Conservation (phyloP, 2,329 filamentous ascomycete genomes). For the Colletotrichum orchidophilum region DNA sequence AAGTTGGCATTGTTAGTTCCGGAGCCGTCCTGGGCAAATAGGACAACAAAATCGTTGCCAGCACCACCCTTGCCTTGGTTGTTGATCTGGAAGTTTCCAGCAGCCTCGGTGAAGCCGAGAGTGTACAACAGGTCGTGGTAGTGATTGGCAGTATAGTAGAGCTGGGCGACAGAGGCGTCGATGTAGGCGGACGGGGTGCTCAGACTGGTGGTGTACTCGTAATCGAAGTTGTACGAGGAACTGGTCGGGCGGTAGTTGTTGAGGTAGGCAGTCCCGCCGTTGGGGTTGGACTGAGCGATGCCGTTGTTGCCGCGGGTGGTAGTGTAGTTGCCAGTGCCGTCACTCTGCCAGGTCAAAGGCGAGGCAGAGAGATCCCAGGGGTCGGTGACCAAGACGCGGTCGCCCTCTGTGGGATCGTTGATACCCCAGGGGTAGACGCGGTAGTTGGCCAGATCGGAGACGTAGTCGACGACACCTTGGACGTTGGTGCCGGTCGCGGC, state of each 20-base stretch:
- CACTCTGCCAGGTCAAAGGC: constrained; percentile 59
- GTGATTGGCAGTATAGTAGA: constrained; percentile 64
- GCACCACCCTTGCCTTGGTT: constrained; percentile 59
- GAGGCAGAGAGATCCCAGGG: constrained; percentile 51
- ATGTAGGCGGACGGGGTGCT: constrained; percentile 49
- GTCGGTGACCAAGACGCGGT: constrained; percentile 50
- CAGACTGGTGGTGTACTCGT: constrained; percentile 44
- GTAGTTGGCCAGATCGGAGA: constrained; percentile 57
- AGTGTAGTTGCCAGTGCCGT: constrained; percentile 56
- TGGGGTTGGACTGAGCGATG: constrained; percentile 59
- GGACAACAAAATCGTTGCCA: constrained; percentile 58
- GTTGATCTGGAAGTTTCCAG: constrained; percentile 64
- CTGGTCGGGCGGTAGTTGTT: constrained; percentile 52
- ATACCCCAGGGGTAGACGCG: constrained; percentile 61
- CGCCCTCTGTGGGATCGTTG: constrained; percentile 59
- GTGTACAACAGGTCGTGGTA: constrained; percentile 64
- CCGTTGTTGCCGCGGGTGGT: constrained; percentile 64
- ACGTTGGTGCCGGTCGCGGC: constrained; percentile 53
- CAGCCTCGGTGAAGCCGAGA: constrained; percentile 62
- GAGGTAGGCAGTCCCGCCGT: constrained; percentile 43
- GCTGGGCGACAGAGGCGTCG: constrained; percentile 61
- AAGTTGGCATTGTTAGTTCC: constrained; percentile 63
- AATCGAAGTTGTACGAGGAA: constrained; percentile 51
- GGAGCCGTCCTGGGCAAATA: constrained; percentile 60
- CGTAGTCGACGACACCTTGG: constrained; percentile 61